Conservation (phyloP, 352 stramenopile species). For the Pythium pyrilobum region DNA sequence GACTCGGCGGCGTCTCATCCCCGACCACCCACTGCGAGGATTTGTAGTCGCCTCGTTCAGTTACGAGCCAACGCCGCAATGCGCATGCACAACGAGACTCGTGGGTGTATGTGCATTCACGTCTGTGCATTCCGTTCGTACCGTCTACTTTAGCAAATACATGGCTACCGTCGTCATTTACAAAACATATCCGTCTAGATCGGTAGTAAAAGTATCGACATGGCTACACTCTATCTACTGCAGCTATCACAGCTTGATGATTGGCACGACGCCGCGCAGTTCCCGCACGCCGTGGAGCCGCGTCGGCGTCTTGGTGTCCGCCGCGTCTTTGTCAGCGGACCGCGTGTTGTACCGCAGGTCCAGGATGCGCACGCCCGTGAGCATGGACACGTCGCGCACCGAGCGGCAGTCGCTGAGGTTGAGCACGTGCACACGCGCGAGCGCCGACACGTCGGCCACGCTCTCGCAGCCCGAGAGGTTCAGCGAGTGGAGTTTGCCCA, state of each 20-base stretch:
- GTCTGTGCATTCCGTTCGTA: no score
- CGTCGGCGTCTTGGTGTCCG: slow-evolving; percentile 16
- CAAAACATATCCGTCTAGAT: slow-evolving; percentile 6
- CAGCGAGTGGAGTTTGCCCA: slow-evolving; percentile 40
- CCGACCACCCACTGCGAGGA: no score
- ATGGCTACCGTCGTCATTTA: slow-evolving; percentile 13
- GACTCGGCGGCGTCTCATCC: no score
- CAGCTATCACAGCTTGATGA: slow-evolving; percentile 22
- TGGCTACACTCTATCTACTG: slow-evolving; percentile 15
- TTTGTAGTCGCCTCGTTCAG: no score
- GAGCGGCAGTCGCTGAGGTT: slow-evolving; percentile 57
- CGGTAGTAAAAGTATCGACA: neutral
- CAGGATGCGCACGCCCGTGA: slow-evolving; percentile 48
- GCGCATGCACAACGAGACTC: neutral
- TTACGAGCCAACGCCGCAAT: neutral
- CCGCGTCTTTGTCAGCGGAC: neutral
- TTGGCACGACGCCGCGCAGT: slow-evolving; percentile 20
- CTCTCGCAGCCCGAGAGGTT: slow-evolving; percentile 53
- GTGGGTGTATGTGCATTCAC: slow-evolving; percentile 14
- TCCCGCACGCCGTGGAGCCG: slow-evolving; percentile 20
- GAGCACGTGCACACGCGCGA: slow-evolving; percentile 44
- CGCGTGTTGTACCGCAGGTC: slow-evolving; percentile 55
- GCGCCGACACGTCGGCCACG: slow-evolving; percentile 38
- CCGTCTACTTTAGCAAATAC: slow-evolving; percentile 20
- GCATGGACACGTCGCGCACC: slow-evolving; percentile 44